Base-by-base conservation (phyloP, 2,329 filamentous ascomycete genomes). In the Mycosphaerella sp. region DNA sequence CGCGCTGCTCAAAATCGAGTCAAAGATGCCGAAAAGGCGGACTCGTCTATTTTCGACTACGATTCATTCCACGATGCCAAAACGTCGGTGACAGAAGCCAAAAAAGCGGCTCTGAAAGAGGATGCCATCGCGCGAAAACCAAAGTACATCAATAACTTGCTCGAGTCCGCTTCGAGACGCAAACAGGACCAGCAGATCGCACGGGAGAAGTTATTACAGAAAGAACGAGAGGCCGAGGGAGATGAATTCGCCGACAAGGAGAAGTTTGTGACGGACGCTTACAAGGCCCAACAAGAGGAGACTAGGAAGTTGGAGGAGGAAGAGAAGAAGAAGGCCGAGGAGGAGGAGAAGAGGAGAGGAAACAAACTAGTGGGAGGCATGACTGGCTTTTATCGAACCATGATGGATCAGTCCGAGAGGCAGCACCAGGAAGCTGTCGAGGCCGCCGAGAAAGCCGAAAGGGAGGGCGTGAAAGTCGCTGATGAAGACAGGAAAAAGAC, bases 231-330 rank as follows among this genome's bases (percentile, higher is more conserved):
- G 62, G 84, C 81, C 0, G 88, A 93, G 66, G 87, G 87, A 14
- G 87, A 91, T 30, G 85, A 86, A 64, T 93, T 82, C 62, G 85
- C 79, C 0, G 87, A 85, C 62, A 93, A 90, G 71, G 88, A 93
- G 66, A 87, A 85, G 69, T 93, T 93, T 60, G 88, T 93, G 30
- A 93, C 87, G 0, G 84, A 82, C 52, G 87, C 87, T 32, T 94
- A 93, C 67, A 88, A 86, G 72, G 77, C 79, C 64, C 87, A 91
- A 65, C 86, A 90, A 63, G 86, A 85, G 65, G 87, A 90, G 68
- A 83, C 87, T 58, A 74, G 76, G 59, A 73, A 76, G 49, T 64
- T 87, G 7, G 86, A 90, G 63, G 85, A 82, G 57, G 86, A 88
- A 64, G 87, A 93, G 70, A 79, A 75, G 64, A 71, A 68, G 52